Conservation (phyloP, 345 rosid species). For the Boechera stricta region DNA sequence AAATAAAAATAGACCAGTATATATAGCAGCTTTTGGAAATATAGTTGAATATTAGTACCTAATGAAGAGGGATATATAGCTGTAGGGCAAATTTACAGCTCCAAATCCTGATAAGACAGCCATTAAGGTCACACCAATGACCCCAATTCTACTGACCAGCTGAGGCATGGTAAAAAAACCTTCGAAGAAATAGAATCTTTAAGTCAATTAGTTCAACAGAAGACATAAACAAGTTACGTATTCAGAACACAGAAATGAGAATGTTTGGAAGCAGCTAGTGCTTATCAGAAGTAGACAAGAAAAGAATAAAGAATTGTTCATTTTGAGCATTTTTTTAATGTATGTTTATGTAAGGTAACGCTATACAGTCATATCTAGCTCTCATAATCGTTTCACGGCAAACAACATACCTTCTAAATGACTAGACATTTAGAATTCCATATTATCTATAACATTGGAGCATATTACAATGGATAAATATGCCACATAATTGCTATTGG, state of each 20-base stretch:
- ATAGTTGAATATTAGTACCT: constrained; percentile 52
- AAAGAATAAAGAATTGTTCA: not conserved
- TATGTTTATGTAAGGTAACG: not conserved
- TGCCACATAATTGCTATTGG: not conserved
- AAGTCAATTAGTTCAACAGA: constrained; percentile 23
- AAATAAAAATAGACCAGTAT: not conserved
- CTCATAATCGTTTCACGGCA: not conserved
- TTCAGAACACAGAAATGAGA: not conserved
- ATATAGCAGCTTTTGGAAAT: not conserved
- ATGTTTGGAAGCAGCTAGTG: constrained; percentile 12
- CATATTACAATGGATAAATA: not conserved
- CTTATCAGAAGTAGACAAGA: not conserved
- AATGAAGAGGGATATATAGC: constrained; percentile 91
- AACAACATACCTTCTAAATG: not conserved
- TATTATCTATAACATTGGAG: not conserved
- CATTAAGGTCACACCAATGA: constrained; percentile 94
- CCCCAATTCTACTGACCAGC: constrained; percentile 93
- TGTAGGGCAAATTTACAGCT: constrained; percentile 94
- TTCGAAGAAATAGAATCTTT: constrained; percentile 44
- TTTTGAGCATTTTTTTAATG: constrained; percentile 3
- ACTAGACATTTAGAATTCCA: not conserved
- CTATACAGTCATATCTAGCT: not conserved
- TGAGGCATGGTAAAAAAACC: constrained; percentile 92
- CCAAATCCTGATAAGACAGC: constrained; percentile 95
- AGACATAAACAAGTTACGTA: not conserved